phyloP scores from a whole-genome alignment of 73 alveolate genomes.

The Blepharisma stoltei region DNA sequence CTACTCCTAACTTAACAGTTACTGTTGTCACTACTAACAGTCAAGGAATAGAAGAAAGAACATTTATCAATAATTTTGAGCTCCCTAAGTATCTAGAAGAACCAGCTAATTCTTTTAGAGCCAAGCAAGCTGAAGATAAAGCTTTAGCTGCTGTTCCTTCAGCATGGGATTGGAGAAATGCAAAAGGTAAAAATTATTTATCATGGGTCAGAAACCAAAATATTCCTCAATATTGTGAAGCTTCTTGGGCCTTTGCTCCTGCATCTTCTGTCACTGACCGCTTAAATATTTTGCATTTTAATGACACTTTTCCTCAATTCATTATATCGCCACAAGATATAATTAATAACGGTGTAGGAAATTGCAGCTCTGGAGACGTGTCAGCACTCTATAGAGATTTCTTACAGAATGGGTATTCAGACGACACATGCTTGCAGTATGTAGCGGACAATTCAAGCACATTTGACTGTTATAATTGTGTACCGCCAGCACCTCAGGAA shows the following conservation, averaged over 20 bases:
- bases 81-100: no score
- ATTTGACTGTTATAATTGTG: slow-evolving; percentile 37
- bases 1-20: slow-evolving; percentile 56
- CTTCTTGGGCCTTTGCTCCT: slow-evolving; percentile 86
- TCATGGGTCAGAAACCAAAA: slow-evolving; percentile 74
- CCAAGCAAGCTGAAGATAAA: no score
- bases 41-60: no score
- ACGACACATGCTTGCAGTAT: slow-evolving; percentile 62
- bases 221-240: slow-evolving; percentile 76
- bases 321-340: slow-evolving; percentile 60
- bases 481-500: not conserved
- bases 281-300: slow-evolving; percentile 55
- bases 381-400: slow-evolving; percentile 60
- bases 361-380: slow-evolving; percentile 72
- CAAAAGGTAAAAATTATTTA: slow-evolving; percentile 57
- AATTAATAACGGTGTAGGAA: slow-evolving; percentile 76
- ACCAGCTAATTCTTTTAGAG: no score
- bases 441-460: slow-evolving; percentile 48
- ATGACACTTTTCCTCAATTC: slow-evolving; percentile 55
- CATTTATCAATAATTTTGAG: no score
- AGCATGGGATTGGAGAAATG: slow-evolving; percentile 70
- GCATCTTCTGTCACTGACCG: slow-evolving; percentile 83
- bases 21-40: slow-evolving; percentile 30
- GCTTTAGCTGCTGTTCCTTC: slow-evolving; percentile 41
- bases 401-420: slow-evolving; percentile 54